Evolutionary conservation across 2,329 filamentous ascomycete species (phyloP).

Genomic region (Nemania abortiva): DNA sequence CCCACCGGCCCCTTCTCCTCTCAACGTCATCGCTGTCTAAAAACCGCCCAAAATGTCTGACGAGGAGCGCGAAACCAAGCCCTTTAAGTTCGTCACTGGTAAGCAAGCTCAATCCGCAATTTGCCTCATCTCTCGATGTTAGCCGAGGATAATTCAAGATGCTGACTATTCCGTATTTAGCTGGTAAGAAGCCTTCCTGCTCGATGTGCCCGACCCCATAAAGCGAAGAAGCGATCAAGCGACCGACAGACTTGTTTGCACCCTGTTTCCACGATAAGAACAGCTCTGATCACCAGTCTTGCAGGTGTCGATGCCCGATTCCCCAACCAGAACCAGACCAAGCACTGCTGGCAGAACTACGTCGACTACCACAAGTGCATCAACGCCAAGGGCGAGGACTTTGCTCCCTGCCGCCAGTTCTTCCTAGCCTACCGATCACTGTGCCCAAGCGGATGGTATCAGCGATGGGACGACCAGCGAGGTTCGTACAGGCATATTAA

Average conservation of each 20-base stretch:
- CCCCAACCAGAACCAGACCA: constrained; percentile 97
- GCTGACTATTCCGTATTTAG: constrained; percentile 45
- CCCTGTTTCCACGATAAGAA: not conserved
- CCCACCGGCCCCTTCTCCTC: constrained; percentile 44
- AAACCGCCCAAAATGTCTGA: constrained; percentile 84
- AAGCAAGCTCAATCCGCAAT: constrained; percentile 65
- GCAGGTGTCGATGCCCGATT: constrained; percentile 99
- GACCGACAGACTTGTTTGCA: not conserved
- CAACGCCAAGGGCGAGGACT: constrained; percentile 97
- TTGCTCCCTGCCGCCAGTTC: constrained; percentile 96
- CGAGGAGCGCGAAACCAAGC: constrained; percentile 91
- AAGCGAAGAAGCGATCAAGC: constrained; percentile 18
- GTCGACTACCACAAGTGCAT: constrained; percentile 99
- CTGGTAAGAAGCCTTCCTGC: constrained; percentile 45
- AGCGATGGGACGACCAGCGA: constrained; percentile 97
- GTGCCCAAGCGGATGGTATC: constrained; percentile 94
- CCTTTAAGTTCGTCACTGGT: constrained; percentile 99
- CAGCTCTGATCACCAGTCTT: constrained; percentile 41
- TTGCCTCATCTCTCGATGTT: constrained; percentile 39
- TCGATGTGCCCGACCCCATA: constrained; percentile 8
- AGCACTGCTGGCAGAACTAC: constrained; percentile 99
- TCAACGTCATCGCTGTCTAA: constrained; percentile 46
- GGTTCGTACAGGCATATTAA: constrained; percentile 68
- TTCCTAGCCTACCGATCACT: constrained; percentile 96
- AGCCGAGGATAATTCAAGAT: constrained; percentile 33